Base-by-base conservation (phyloP, 1,284 basidiomycete species). In the Amylostereum areolatum region DNA sequence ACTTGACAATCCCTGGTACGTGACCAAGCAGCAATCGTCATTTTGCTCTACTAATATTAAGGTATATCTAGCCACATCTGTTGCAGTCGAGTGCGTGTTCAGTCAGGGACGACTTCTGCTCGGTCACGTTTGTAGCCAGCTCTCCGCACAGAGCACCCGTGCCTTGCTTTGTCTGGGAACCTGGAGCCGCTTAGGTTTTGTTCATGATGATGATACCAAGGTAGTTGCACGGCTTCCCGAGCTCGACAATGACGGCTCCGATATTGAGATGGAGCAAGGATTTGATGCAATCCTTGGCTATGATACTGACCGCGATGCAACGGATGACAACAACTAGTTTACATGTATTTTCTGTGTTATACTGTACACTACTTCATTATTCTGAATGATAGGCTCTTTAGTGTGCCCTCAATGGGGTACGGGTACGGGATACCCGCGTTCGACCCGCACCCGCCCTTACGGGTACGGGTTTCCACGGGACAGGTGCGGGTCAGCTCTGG, bases 1-100 rank as follows among this genome's bases (percentile, higher is more conserved):
- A 66, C 43, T 53, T 68, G 1, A 56, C 56, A 1, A 65, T 66
- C 24, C 66, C 60, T 53, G 61, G 64, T 69, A 66, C 7, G 70
- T 69, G n/a, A n/a, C n/a, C n/a, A n/a, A n/a, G n/a, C n/a, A n/a
- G n/a, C n/a, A n/a, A n/a, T n/a, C n/a, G n/a, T n/a, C n/a, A n/a
- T n/a, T n/a, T 44, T 28, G 47, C 24, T n/a, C 42, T 25, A 31
- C 11, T 42, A 10, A 6, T 11, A 5, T 18, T 25, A 40, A 30
- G 25, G 33, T 28, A 8, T 42, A 6, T 36, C 27, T 25, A 65
- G 61, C 59, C 10, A 61, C 57, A 18, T 63, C 63, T 4, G 50
- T 64, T 9, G 52, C 59, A 45, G 56, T 66, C 5, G 52, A 65
- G 46, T 48, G 52, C 0, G 34, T 62, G 1, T 66, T 66, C 46